Percentiles rank a stretch among this genome's conserved stretches.
phyloP scores from a whole-genome alignment of 495 filamentous ascomycete genomes.

The Daldinia childiae region DNA sequence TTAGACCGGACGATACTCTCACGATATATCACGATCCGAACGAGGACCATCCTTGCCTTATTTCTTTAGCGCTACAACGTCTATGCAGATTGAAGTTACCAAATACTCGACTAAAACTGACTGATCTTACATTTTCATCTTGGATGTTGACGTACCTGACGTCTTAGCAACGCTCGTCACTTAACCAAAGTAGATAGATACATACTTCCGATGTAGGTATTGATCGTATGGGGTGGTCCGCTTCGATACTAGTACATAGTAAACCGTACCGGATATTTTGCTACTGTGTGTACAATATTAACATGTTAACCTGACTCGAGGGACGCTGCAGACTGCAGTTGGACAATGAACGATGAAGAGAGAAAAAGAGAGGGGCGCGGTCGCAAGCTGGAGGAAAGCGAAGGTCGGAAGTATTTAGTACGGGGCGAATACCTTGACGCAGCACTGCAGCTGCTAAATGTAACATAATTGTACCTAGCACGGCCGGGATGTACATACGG shows the following conservation, averaged over 20 bases:
- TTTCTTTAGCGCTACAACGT: conserved; percentile 30
- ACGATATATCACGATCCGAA: conserved; percentile 25
- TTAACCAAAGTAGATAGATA: background rate
- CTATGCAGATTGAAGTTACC: conserved; percentile 40
- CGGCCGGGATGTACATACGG: conserved; percentile 6
- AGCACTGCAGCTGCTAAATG: conserved; percentile 24
- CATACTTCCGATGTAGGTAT: conserved; percentile 7
- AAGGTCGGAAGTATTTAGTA: conserved; percentile 24
- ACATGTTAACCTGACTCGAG: too few species aligned
- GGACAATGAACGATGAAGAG: conserved; percentile 12
- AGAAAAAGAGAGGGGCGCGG: conserved; percentile 10
- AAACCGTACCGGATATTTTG: conserved; percentile 6
- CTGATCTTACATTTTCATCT: conserved; percentile 28
- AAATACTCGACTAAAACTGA: conserved; percentile 28
- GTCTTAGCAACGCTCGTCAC: conserved; percentile 7
- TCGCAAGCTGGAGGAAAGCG: conserved; percentile 11
- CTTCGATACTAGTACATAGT: background rate
- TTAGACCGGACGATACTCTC: conserved; percentile 40
- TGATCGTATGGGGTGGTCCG: background rate
- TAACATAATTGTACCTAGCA: conserved; percentile 17
- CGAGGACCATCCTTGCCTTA: conserved; percentile 30
- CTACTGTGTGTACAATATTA: background rate
- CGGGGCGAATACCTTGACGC: conserved; percentile 24
- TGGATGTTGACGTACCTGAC: conserved; percentile 34
- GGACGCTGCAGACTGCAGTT: conserved; percentile 17